A percentile compares a stretch with the other conserved stretches of the same genome.
Conservation (phyloP, 164 flowering plant species). For the Annona squamosa region DNA sequence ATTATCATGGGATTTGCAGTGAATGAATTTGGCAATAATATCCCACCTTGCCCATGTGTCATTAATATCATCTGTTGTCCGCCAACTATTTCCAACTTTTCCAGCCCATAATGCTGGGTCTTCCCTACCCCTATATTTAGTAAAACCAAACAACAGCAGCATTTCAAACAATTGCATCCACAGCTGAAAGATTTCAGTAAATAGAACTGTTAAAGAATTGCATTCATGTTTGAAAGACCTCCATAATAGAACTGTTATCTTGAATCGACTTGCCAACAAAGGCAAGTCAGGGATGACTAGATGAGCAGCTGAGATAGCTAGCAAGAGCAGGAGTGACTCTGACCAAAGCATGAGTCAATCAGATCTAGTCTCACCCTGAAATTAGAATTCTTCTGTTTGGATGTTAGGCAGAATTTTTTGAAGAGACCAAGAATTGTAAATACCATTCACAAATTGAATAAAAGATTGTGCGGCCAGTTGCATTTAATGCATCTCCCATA, state of each 20-base stretch:
- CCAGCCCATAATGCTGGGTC: conserved; percentile 94
- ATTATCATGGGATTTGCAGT: neutral
- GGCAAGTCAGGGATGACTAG: too few relatives aligned
- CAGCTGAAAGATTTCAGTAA: neutral
- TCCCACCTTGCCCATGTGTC: conserved; percentile 90
- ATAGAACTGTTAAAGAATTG: too few relatives aligned
- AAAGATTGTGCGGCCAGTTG: conserved; percentile 66
- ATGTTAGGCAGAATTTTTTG: neutral
- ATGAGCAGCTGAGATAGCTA: too few relatives aligned
- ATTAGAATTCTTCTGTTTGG: too few relatives aligned
- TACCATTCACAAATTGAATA: conserved; percentile 99
- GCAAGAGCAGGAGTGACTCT: too few relatives aligned
- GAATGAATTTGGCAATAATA: neutral
- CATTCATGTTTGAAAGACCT: too few relatives aligned
- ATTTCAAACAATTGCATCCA: neutral
- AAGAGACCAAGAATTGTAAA: conserved; percentile 6
- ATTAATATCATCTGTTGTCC: conserved; percentile 88
- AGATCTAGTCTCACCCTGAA: too few relatives aligned
- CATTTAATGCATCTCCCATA: conserved; percentile 90
- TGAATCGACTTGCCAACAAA: too few relatives aligned
- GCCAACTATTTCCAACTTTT: conserved; percentile 88
- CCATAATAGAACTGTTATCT: too few relatives aligned
- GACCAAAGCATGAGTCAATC: too few relatives aligned
- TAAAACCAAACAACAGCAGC: conserved; percentile 1
- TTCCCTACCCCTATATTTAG: conserved; percentile 69